Conservation (phyloP, 768 basidiomycete species). For the Mycena floridula region DNA sequence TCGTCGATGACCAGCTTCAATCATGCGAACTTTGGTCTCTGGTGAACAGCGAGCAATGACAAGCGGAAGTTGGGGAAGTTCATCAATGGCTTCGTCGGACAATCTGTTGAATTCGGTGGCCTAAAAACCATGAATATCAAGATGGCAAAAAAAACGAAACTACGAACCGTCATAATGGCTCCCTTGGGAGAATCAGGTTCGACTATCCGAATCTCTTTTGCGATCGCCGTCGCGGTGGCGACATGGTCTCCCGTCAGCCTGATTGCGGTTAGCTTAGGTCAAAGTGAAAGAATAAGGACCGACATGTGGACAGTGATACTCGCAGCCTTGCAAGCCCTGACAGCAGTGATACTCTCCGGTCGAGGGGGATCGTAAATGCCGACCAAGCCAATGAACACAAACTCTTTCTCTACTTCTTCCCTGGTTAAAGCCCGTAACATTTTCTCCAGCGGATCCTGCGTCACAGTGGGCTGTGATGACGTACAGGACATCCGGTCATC, state of each 20-base stretch:
- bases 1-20: slow-evolving; percentile 51
- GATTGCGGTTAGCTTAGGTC: background rate
- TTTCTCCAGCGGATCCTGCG: too few relatives aligned
- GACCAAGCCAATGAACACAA: slow-evolving; percentile 46
- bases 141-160: background rate
- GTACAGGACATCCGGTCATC: background rate
- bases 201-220: slow-evolving; percentile 41
- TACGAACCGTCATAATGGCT: slow-evolving; percentile 30
- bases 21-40: slow-evolving; percentile 49
- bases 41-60: slow-evolving; percentile 57
- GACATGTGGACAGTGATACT: slow-evolving; percentile 47
- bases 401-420: slow-evolving; percentile 39
- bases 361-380: slow-evolving; percentile 55
- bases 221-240: slow-evolving; percentile 48
- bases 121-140: background rate
- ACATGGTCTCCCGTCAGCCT: slow-evolving; percentile 47
- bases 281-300: slow-evolving; percentile 5
- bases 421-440: background rate
- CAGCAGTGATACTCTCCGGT: slow-evolving; percentile 45
- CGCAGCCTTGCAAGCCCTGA: slow-evolving; percentile 43
- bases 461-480: background rate
- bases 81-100: slow-evolving; percentile 43
- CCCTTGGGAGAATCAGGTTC: slow-evolving; percentile 30
- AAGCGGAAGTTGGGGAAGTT: slow-evolving; percentile 44
- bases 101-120: slow-evolving; percentile 46